Percentiles rank a stretch among this genome's conserved stretches.
phyloP scores from a whole-genome alignment of 371 early-diverging fungal genomes.

The Mucor lusitanicus region DNA sequence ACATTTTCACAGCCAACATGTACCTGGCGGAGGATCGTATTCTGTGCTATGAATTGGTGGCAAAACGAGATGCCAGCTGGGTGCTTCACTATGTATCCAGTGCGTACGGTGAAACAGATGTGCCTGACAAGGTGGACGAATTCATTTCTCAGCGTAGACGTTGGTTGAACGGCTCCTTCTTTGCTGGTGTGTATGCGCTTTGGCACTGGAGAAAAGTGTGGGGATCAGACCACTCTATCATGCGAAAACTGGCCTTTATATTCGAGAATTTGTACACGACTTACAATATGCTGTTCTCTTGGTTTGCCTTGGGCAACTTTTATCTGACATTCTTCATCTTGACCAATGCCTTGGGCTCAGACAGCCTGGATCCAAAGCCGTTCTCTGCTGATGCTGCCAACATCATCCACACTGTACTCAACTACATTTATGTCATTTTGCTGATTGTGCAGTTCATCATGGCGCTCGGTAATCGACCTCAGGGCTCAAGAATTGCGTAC shows the following conservation, averaged over 20 bases:
- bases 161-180: slow-evolving; percentile 86
- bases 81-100: slow-evolving; percentile 67
- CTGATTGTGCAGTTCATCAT: slow-evolving; percentile 63
- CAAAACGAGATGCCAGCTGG: slow-evolving; percentile 71
- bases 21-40: slow-evolving; percentile 86
- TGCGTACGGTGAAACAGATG: slow-evolving; percentile 87
- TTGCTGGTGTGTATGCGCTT: slow-evolving; percentile 54
- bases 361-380: slow-evolving; percentile 18
- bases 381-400: slow-evolving; percentile 15
- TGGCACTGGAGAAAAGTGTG: slow-evolving; percentile 53
- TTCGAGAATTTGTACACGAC: slow-evolving; percentile 62
- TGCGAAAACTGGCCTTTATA: slow-evolving; percentile 61
- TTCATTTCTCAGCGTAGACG: slow-evolving; percentile 88
- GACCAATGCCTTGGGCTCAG: slow-evolving; percentile 25
- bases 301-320: slow-evolving; percentile 74
- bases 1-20: slow-evolving; percentile 78
- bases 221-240: slow-evolving; percentile 56
- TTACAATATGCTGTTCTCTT: slow-evolving; percentile 62
- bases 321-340: slow-evolving; percentile 82
- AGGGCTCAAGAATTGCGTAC: slow-evolving; percentile 55
- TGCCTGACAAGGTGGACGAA: slow-evolving; percentile 73
- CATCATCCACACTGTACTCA: slow-evolving; percentile 30
- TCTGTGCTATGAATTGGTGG: slow-evolving; percentile 85
- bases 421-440: slow-evolving; percentile 55
- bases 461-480: slow-evolving; percentile 78